Conservation (phyloP, 306 rosid genomes). For the Macrotyloma uniflorum region DNA sequence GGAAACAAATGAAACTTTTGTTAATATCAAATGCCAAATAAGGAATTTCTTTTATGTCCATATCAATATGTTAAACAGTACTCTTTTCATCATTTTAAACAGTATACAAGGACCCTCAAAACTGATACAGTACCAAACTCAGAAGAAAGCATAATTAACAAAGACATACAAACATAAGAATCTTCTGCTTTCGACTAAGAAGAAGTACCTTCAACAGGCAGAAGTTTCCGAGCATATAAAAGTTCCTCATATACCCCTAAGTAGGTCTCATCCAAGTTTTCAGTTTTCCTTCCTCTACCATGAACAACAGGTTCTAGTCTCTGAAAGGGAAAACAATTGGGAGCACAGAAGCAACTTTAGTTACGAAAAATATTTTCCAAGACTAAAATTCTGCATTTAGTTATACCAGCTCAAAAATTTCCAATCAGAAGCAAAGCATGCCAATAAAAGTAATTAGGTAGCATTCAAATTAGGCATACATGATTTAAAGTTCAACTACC, state of each 20-base stretch:
- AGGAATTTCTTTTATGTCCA: neutral
- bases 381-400: neutral
- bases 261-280: constrained; percentile 72
- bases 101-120: constrained; percentile 8
- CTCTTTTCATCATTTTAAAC: neutral
- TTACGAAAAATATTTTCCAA: neutral
- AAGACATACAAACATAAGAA: neutral
- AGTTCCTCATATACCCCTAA: constrained; percentile 82
- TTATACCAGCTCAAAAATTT: constrained; percentile 13
- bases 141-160: neutral
- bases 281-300: constrained; percentile 88
- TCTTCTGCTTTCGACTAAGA: constrained; percentile 14
- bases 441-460: neutral
- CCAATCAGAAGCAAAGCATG: neutral
- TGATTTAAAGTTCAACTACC: constrained; percentile 23
- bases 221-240: constrained; percentile 84
- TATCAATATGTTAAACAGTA: neutral
- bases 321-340: constrained; percentile 52
- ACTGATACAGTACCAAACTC: neutral
- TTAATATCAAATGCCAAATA: constrained; percentile 13
- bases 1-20: neutral
- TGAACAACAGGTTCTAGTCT: constrained; percentile 86
- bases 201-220: constrained; percentile 83
- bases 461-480: neutral
- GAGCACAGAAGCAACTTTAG: constrained; percentile 17